Evolutionary conservation across 2,329 filamentous ascomycete species (phyloP), one percentile per base, ranked within the genome.

Genomic region (Trichoderma breve): DNA sequence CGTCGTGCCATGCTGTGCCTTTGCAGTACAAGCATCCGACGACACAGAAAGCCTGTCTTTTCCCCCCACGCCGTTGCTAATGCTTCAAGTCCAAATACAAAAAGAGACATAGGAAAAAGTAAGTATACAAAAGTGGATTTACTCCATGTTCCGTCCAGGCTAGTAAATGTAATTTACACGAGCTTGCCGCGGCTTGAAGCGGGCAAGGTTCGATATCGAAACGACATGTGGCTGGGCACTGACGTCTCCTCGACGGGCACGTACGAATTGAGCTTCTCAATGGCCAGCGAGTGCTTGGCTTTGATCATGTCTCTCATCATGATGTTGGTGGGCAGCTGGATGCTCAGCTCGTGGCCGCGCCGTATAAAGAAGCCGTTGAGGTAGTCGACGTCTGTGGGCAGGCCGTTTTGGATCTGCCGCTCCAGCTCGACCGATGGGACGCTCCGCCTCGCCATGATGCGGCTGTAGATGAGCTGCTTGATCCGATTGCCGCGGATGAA

Each of bases 291-390:
- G 7, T 86, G 82, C 83, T 92, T 95, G 28, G 90, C 92, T 78
- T 92, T 90, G 63, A 98, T 90, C 82, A 94, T 82, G 68, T 90
- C 85, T 80, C 92, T 84, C 55, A 97, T 84, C 84, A 93, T 87
- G 76, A 91, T 90, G 78, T 97, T 96, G 73, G 91, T 84, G 12
- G 89, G 88, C 76, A 90, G 90, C 65, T 88, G 84, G n/a, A 97
- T 84, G 1, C 93, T 93, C 73, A 95, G 77, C 78, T 93, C 88
- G 76, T 88, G 86, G 0, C 92, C 96, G 53, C 91, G 87, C 65
- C 84, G 86, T 36, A 97, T 86, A 73, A 99, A 92, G 82, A 95
- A 99, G 0, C 95, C 95, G 79, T 97, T 98, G 75, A 95, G 88
- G 77, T 91, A 97, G 60, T 95, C 89, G 53, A 98, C 88, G 77